Evolutionary conservation across 2,329 filamentous ascomycete species (phyloP).

Genomic region (Fulvia fulva): DNA sequence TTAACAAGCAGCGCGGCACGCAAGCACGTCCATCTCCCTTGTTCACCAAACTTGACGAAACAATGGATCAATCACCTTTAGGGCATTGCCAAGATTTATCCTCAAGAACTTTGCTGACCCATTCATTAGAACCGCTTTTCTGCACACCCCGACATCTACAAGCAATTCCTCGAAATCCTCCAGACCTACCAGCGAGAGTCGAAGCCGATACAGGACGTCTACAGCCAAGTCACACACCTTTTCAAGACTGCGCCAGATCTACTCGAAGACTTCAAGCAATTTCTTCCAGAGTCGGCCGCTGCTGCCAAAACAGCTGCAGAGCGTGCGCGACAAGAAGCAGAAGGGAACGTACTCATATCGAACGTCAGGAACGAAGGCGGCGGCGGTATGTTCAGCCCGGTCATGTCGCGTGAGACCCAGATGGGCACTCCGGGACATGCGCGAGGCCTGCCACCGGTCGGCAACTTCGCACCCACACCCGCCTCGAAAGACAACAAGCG

Average conservation of each 20-base stretch:
- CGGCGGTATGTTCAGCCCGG: constrained; percentile 44
- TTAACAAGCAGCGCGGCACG: background rate
- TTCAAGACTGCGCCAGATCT: constrained; percentile 93
- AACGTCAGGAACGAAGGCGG: constrained; percentile 50
- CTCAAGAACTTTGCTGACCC: constrained; percentile 1
- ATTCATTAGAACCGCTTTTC: constrained; percentile 80
- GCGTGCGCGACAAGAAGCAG: constrained; percentile 58
- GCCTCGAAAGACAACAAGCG: constrained; percentile 75
- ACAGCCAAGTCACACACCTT: constrained; percentile 89
- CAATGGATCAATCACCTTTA: background rate
- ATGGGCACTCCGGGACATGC: constrained; percentile 35
- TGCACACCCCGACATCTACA: constrained; percentile 96
- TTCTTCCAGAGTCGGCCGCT: constrained; percentile 83
- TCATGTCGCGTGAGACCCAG: constrained; percentile 34
- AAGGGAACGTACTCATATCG: constrained; percentile 65
- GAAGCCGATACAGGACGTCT: constrained; percentile 97
- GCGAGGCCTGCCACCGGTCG: constrained; percentile 72
- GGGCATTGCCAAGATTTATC: background rate
- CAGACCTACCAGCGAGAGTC: constrained; percentile 98
- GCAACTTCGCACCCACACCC: constrained; percentile 82
- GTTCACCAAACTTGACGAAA: background rate
- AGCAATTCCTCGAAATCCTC: constrained; percentile 95
- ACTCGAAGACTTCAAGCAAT: constrained; percentile 97
- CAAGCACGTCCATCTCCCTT: background rate
- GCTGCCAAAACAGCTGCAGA: constrained; percentile 55